Percentiles rank a stretch among this genome's conserved stretches.
Evolutionary conservation across 1,139 yeast species (phyloP).

Genomic region (Debaryomyces subglobosus): DNA sequence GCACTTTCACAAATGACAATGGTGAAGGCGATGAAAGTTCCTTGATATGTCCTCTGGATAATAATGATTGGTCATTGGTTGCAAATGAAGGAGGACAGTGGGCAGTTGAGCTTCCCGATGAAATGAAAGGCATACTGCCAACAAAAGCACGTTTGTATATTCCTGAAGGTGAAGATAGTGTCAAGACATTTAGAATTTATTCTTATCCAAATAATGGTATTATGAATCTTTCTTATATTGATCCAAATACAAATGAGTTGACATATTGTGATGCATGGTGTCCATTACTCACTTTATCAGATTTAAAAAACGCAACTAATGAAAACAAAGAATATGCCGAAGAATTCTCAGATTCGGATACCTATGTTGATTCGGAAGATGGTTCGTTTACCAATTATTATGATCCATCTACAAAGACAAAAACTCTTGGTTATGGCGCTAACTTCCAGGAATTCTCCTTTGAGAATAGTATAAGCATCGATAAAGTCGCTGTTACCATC

Average conservation of each 20-base stretch:
- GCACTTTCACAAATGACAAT: constrained; percentile 58
- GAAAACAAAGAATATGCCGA: constrained; percentile 21
- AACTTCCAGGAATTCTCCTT: constrained; percentile 81
- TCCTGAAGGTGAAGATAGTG: constrained; percentile 55
- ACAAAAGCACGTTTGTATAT: constrained; percentile 76
- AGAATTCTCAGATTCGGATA: constrained; percentile 18
- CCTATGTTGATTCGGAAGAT: constrained; percentile 34
- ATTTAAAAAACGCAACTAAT: constrained; percentile 29
- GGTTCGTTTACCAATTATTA: constrained; percentile 44
- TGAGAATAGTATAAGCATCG: constrained; percentile 67
- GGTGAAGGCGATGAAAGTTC: constrained; percentile 42
- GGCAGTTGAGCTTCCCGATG: constrained; percentile 62
- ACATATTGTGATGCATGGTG: constrained; percentile 85
- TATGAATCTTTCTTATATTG: constrained; percentile 86
- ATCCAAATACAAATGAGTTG: constrained; percentile 63
- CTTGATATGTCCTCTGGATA: constrained; percentile 59
- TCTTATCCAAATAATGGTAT: constrained; percentile 85
- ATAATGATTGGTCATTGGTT: constrained; percentile 57
- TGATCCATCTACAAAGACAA: constrained; percentile 44
- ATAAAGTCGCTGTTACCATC: constrained; percentile 65
- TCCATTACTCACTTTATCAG: constrained; percentile 52
- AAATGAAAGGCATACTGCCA: constrained; percentile 58
- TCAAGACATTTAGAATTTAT: constrained; percentile 69
- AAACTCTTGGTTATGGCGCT: constrained; percentile 50
- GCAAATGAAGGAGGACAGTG: constrained; percentile 65